Conservation (phyloP, 139 green algal genomes). For the Zygnema circumcarinatum region DNA sequence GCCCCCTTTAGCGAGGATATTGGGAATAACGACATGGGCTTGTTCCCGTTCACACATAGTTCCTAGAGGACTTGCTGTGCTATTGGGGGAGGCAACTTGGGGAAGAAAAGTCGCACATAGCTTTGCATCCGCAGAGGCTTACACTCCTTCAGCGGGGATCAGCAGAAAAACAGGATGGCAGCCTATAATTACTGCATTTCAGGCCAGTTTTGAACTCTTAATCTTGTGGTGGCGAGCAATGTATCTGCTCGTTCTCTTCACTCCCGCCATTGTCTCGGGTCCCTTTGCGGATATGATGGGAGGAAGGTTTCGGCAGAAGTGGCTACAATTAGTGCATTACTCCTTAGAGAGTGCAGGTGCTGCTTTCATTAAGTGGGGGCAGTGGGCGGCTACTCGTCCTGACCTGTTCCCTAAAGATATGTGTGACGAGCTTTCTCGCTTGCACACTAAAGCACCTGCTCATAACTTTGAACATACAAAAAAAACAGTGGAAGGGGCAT, state of each 20-base stretch:
- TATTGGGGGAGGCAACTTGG: conserved; percentile 43
- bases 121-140: conserved; percentile 4
- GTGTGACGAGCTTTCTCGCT: conserved; percentile 72
- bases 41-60: conserved; percentile 42
- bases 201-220: conserved; percentile 24
- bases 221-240: conserved; percentile 27
- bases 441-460: conserved; percentile 69
- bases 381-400: conserved; percentile 89
- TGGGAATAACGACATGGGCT: conserved; percentile 23
- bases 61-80: conserved; percentile 26
- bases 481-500: conserved; percentile 74
- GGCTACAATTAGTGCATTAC: conserved; percentile 45
- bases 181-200: background rate
- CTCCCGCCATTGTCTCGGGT: conserved; percentile 34
- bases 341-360: conserved; percentile 48
- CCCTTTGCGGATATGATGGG: conserved; percentile 18
- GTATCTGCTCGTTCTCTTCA: conserved; percentile 57
- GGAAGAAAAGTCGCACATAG: background rate
- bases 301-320: conserved; percentile 6
- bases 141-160: background rate
- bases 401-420: conserved; percentile 91
- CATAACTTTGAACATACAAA: conserved; percentile 66
- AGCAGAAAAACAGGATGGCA: background rate
- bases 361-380: conserved; percentile 91
- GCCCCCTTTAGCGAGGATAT: conserved; percentile 20